Evolutionary conservation across 768 basidiomycete species (phyloP).

Genomic region (Calocera viscosa): DNA sequence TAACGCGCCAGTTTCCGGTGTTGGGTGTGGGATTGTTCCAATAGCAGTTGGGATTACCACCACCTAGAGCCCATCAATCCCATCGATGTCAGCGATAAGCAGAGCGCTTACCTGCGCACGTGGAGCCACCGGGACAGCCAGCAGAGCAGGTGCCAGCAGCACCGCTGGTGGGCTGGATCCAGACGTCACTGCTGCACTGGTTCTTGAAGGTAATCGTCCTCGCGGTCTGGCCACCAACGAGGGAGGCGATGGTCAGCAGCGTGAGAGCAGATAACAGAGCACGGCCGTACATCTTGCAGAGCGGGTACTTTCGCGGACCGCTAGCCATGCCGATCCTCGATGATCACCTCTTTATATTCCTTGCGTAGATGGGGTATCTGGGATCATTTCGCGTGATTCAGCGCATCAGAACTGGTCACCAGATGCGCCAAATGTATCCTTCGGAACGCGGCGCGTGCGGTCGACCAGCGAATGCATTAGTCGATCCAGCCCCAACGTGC

Average conservation of each 20-base stretch:
- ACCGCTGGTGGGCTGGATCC: conserved; percentile 11
- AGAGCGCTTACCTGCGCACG: neutral
- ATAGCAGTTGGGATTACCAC: conserved; percentile 11
- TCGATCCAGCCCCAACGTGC: too few species aligned
- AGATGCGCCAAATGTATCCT: too few species aligned
- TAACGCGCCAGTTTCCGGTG: conserved; percentile 11
- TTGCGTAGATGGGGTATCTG: too few species aligned
- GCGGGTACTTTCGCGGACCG: too few species aligned
- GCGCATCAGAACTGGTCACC: too few species aligned
- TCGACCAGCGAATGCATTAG: too few species aligned
- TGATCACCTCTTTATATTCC: too few species aligned
- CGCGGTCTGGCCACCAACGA: neutral
- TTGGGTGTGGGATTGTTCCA: conserved; percentile 10
- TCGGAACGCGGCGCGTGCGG: too few species aligned
- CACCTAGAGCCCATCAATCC: neutral
- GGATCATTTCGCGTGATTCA: too few species aligned
- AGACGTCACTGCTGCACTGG: conserved; percentile 11
- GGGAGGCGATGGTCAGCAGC: neutral
- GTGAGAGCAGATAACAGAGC: too few species aligned
- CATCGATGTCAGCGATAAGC: neutral
- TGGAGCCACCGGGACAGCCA: conserved; percentile 11
- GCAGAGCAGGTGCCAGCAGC: conserved; percentile 11
- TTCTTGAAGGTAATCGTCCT: conserved; percentile 9
- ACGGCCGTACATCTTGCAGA: too few species aligned
- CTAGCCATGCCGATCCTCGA: too few species aligned